A percentile compares a stretch with the other conserved stretches of the same genome.
Conservation (phyloP, 768 basidiomycete species). For the Amanita rubescens region DNA sequence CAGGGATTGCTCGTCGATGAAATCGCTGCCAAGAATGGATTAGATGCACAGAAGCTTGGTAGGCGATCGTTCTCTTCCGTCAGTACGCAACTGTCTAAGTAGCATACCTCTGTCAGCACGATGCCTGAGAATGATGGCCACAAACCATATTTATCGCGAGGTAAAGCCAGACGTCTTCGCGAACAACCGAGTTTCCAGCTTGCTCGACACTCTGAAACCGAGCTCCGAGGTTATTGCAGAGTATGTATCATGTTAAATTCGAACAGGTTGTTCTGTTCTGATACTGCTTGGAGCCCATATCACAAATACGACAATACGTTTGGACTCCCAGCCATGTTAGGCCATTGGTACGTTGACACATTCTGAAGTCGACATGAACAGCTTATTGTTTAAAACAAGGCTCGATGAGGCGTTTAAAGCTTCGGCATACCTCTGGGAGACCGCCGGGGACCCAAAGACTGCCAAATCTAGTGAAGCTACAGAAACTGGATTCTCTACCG, state of each 20-base stretch:
- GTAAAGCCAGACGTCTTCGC: too few relatives aligned
- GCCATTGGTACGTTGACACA: slow-evolving; percentile 13
- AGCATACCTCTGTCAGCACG: slow-evolving; percentile 11
- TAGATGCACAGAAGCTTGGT: slow-evolving; percentile 30
- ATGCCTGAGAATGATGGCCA: background rate
- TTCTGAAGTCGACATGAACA: background rate
- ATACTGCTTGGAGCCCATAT: slow-evolving; percentile 15
- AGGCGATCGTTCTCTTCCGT: too few relatives aligned
- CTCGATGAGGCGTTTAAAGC: slow-evolving; percentile 18
- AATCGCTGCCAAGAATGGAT: slow-evolving; percentile 24
- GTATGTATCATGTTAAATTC: background rate
- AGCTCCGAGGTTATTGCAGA: background rate
- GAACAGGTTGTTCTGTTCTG: background rate
- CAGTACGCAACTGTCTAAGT: too few relatives aligned
- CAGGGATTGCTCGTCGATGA: slow-evolving; percentile 31
- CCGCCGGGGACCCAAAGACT: slow-evolving; percentile 15
- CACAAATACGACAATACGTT: slow-evolving; percentile 22
- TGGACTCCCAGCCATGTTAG: slow-evolving; percentile 21
- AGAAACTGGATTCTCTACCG: too few relatives aligned
- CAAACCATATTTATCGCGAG: too few relatives aligned
- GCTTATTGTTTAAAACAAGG: slow-evolving; percentile 7
- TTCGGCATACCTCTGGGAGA: slow-evolving; percentile 19
- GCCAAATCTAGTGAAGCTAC: too few relatives aligned
- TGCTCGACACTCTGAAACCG: too few relatives aligned
- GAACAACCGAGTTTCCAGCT: too few relatives aligned